Base-by-base conservation (phyloP, 257 asterid genomes). In the Jasminum sambac region DNA sequence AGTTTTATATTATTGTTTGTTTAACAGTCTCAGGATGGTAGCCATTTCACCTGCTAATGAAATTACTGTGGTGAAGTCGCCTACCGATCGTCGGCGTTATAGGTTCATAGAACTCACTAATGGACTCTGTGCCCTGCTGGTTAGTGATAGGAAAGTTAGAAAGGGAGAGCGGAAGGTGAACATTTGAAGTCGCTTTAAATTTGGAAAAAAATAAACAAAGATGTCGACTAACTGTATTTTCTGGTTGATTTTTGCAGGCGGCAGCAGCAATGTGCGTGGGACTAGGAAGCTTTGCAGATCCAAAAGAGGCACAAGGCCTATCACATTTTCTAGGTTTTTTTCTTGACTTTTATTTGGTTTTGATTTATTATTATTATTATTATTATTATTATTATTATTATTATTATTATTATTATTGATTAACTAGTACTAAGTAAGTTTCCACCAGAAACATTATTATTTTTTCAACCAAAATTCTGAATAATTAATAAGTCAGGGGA, bases 211-310 rank as follows among this genome's bases (percentile, higher is more conserved):
- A 13, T 25, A 5, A 50, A 46, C n/a, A 12, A 58, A 55, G 58
- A 55, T 39, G 24, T 46, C 62, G 63, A 8, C 13, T 19, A 24
- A 66, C 5, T 38, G 61, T 23, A 26, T 52, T 57, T 14, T 60
- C 59, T 21, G 48, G 6, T 77, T 75, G 71, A 41, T 30, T 70
- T 66, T 74, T 67, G 76, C 82, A 91, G 98, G 98, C 94, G n/a
- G 99, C 97, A 5, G 98, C 96, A 5, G 96, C 98, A 77, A 75
- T 91, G 89, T 91, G 91, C 65, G 98, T 95, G 8, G 92, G 96
- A 72, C 82, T 84, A 85, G 98, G 99, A 64, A 95, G 98, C 81
- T 89, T 95, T 76, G 72, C 84, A 67, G 98, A 91, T 85, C 99
- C 99, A 78, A 72, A 80, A 52, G 96, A 89, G 72, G 99, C 96